phyloP scores from a whole-genome alignment of 2,329 filamentous ascomycete genomes.

The Cladophialophora chaetospira region DNA sequence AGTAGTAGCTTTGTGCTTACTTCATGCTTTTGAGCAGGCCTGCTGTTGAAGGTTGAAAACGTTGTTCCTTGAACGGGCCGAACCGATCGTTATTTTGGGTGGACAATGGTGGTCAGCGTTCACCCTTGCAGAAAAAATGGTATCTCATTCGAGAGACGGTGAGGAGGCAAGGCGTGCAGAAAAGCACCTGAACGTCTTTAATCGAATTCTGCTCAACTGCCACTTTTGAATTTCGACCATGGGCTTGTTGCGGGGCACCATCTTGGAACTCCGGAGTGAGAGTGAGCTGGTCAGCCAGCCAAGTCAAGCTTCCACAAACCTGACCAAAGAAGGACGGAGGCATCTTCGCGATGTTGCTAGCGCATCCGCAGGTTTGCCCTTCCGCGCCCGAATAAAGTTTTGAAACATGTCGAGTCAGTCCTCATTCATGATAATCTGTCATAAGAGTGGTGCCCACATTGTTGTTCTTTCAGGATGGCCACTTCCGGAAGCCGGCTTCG shows the following conservation, averaged over 20 bases:
- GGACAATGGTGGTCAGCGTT: neutral
- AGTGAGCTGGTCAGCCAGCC: neutral
- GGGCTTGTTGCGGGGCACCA: slow-evolving; percentile 5
- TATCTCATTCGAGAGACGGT: neutral
- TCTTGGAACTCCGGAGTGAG: neutral
- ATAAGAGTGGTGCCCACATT: neutral
- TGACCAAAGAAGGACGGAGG: neutral
- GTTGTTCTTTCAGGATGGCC: neutral
- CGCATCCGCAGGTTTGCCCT: neutral
- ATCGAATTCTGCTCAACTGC: slow-evolving; percentile 3
- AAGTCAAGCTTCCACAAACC: neutral
- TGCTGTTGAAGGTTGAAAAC: neutral
- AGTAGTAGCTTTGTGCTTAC: slow-evolving; percentile 5
- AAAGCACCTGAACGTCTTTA: neutral
- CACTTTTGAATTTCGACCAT: neutral
- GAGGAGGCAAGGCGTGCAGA: neutral
- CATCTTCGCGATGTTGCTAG: neutral
- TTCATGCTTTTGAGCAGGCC: neutral
- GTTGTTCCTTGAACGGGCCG: slow-evolving; percentile 5
- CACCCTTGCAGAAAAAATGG: neutral
- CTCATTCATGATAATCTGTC: neutral
- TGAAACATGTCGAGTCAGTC: slow-evolving; percentile 9
- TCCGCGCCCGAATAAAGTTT: neutral
- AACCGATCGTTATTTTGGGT: neutral
- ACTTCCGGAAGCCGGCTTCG: neutral